Evolutionary conservation across 106 monocot genomes (phyloP).

Genomic region (Platanthera zijinensis): DNA sequence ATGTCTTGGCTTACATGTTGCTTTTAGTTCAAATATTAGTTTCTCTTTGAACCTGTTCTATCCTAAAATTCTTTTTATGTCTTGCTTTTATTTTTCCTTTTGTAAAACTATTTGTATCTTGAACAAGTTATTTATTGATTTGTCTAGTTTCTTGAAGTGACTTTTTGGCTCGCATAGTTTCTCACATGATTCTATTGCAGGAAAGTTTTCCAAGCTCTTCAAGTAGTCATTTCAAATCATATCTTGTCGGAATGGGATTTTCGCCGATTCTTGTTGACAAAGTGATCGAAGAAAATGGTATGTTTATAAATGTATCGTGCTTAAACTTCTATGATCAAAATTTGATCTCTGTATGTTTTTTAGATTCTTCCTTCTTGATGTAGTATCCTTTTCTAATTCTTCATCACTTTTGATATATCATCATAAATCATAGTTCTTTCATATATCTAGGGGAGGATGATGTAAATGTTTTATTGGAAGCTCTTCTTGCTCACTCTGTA

Average conservation of each 20-base stretch:
- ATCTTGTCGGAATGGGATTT: slow-evolving; percentile 83
- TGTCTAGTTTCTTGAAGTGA: not conserved
- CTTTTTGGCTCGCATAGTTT: not conserved
- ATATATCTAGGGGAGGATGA: slow-evolving; percentile 42
- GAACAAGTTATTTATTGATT: not conserved
- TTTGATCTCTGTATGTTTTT: not conserved
- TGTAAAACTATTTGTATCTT: not conserved
- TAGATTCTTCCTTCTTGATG: not conserved
- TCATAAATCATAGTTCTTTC: not conserved
- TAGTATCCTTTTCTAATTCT: not conserved
- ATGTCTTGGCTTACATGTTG: not conserved
- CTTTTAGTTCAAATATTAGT: not conserved
- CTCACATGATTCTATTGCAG: slow-evolving; percentile 18
- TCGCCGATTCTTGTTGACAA: slow-evolving; percentile 56
- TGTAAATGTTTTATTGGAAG: slow-evolving; percentile 48
- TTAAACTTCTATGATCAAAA: not conserved
- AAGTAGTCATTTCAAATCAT: slow-evolving; percentile 31
- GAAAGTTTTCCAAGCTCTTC: slow-evolving; percentile 44
- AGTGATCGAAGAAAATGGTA: slow-evolving; percentile 74
- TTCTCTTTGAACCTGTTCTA: not conserved
- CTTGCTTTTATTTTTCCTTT: slow-evolving; percentile 1
- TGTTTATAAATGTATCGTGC: not conserved
- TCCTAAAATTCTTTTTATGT: not conserved
- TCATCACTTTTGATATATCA: slow-evolving; percentile 1
- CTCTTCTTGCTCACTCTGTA: slow-evolving; percentile 54